Base-by-base conservation (phyloP, 148 eudicot genomes). In the Camellia granthamiana region DNA sequence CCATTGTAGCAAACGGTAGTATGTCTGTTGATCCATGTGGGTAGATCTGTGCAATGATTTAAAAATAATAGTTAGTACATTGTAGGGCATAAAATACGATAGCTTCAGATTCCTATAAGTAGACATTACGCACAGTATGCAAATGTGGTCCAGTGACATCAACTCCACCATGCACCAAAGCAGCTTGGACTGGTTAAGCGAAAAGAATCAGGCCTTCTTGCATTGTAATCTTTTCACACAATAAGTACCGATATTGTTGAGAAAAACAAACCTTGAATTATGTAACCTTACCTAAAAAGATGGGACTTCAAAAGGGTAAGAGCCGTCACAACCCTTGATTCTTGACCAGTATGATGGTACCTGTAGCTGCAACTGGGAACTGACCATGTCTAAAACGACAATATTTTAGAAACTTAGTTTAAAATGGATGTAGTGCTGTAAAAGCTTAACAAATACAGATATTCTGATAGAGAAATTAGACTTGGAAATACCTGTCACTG, bases 21-120 rank as follows among this genome's bases (percentile, higher is more conserved):
- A 93, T 91, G 79, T 95, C 97, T 0, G 97, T 95, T 69, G 97
- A 95, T 74, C 99, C 97, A 85, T 95, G 97, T 62, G 99, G 99
- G 80, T 93, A 95, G 44, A 95, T 93, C 99, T 95, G 87, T 60
- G 62, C 69, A 49, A 77, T 15, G 73, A 60, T 55, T 75, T 49
- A 76, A 51, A 83, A 16, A 54, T 9, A 62, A 69, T 21, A 62
- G 41, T 79, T 62, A 78, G 23, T 66, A 23, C 74, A 58, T 58
- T 55, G 59, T 21, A 62, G 18, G 30, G 42, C 13, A 54, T 62
- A 30, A 65, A 67, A 54, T 19, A 41, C 69, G 47, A 52, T 41
- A 21, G n/a, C 30, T 72, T 38, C 21, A 60, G n/a, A 30, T 74
- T 15, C 64, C 21, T 43, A 15, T 19, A 58, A 14, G 46, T 12